Base-by-base conservation (phyloP, 2,329 filamentous ascomycete species). In the Capronia americana region DNA sequence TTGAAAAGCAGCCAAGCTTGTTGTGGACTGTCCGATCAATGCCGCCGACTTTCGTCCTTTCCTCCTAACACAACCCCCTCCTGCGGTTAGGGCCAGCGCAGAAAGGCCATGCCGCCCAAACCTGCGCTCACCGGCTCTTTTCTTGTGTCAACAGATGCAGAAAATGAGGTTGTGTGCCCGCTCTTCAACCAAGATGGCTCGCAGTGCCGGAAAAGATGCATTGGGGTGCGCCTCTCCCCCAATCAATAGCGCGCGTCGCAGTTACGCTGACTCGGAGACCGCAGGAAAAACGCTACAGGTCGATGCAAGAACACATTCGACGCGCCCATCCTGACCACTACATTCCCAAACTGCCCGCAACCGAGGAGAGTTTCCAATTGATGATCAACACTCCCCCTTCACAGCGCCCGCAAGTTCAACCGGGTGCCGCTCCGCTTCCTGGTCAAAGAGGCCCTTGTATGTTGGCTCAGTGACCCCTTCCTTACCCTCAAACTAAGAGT, bases 281-380 rank as follows among this genome's bases (percentile, higher is more conserved):
- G 78, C 80, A 96, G 92, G 92, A 96, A 83, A 96, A 96, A 81
- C 88, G 92, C 73, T 99, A 93, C 83, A 93, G 95, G 79, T 98
- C 94, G 70, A 98, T 99, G 92, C 95, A 98, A 82, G 95, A 99
- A 86, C 95, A 99, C 77, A 98, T 99, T 76, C 92, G 95, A 75
- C 90, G 95, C 79, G 94, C 95, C 73, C 95, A 99, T 79, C 94
- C 94, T 68, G 93, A 96, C 79, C 91, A 97, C 79, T 98, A 98
- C 82, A 96, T 99, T 74, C 90, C 95, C 57, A 97, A 98, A 86
- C 90, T 98, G 74, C 94, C 95, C 72, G 95, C 95, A 57, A 99
- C 94, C 73, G 94, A 97, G 80, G 94, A 98, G 82, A 97, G 93
- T 88, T 97, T 99, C 81, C 84, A 91, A 76, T 85, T 97, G 78